Evolutionary conservation across 495 filamentous ascomycete species (phyloP), one percentile per base, ranked within the genome.

Genomic region (Hypoxylon rickii): DNA sequence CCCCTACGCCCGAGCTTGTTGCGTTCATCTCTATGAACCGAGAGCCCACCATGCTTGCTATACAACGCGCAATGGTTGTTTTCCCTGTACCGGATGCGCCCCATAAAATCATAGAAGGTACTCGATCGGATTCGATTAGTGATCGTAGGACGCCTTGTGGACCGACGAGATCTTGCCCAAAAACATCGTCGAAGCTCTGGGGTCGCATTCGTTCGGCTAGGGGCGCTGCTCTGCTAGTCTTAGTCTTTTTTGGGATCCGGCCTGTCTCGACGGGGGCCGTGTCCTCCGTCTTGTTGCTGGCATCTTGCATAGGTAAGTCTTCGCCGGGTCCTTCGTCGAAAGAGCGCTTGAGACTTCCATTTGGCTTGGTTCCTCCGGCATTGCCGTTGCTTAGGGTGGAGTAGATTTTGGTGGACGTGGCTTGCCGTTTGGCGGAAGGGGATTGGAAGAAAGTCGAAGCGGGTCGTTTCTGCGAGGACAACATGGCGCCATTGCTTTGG

Each of bases 21-120:
- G 90, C 94, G 70, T 96, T 96, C 73, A 98, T 93, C 77, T 98
- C 94, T 50, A 97, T 86, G 66, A 97, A 97, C 7, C 94, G 82
- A 48, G 86, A 86, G 18, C 86, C 89, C 3, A 87, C 88, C 66
- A 83, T 83, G 2, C 84, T 82, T n/a, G 94, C 88, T 48, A 98
- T 88, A 6, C 95, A 89, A n/a, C 93, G 76, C 7, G 93, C 94
- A 55, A 98, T 97, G 0, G 94, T 97, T 1, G 94, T 98, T 73
- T 98, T 98, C 21, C 94, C 94, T 3, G 91, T 96, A 2, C 94
- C 94, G 1, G 92, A 86, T 7, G 83, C 80, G 13, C 94, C 94
- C 94, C 94, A 97, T 7, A 98, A 70, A 21, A 98, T 90, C 90
- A 98, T 96, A 26, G 89, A 93, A 0, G 94, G 93, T 15, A 98